Conservation (phyloP, 169 alveolate genomes). For the Cryptosporidium parvum region DNA sequence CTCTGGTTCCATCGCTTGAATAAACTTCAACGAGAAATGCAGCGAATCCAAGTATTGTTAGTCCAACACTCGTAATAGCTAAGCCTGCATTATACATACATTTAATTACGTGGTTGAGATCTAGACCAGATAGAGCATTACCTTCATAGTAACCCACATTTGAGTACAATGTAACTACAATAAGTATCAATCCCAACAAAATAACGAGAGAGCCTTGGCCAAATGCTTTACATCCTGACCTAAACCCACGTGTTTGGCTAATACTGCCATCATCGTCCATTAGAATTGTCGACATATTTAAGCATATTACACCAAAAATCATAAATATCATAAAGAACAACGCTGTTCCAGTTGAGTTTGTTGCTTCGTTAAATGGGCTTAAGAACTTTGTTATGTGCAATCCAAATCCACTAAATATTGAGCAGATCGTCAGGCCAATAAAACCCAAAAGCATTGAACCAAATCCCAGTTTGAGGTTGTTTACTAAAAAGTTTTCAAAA, state of each 20-base stretch:
- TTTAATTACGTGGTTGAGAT: conserved; percentile 38
- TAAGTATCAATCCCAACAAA: conserved; percentile 43
- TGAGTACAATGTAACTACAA: conserved; percentile 44
- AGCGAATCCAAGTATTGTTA: conserved; percentile 86
- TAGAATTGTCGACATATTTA: conserved; percentile 49
- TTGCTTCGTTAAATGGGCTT: conserved; percentile 59
- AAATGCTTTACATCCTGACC: conserved; percentile 59
- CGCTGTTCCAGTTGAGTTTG: conserved; percentile 34
- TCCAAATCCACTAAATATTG: conserved; percentile 48
- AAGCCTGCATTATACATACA: conserved; percentile 77
- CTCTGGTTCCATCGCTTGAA: conserved; percentile 93
- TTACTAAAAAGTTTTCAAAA: conserved; percentile 88
- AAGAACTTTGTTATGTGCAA: conserved; percentile 30
- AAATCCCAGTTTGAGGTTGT: conserved; percentile 89
- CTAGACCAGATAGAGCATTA: conserved; percentile 43
- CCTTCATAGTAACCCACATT: conserved; percentile 63
- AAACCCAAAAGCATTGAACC: conserved; percentile 47
- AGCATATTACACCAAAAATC: conserved; percentile 50
- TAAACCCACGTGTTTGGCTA: conserved; percentile 64
- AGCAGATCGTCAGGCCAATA: conserved; percentile 27
- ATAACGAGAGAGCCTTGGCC: conserved; percentile 56
- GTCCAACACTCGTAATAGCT: conserved; percentile 86
- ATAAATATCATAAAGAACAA: conserved; percentile 32
- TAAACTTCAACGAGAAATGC: conserved; percentile 91
- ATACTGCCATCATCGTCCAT: conserved; percentile 71